phyloP scores from a whole-genome alignment of 2,329 filamentous ascomycete genomes.

The Tolypocladium capitatum region DNA sequence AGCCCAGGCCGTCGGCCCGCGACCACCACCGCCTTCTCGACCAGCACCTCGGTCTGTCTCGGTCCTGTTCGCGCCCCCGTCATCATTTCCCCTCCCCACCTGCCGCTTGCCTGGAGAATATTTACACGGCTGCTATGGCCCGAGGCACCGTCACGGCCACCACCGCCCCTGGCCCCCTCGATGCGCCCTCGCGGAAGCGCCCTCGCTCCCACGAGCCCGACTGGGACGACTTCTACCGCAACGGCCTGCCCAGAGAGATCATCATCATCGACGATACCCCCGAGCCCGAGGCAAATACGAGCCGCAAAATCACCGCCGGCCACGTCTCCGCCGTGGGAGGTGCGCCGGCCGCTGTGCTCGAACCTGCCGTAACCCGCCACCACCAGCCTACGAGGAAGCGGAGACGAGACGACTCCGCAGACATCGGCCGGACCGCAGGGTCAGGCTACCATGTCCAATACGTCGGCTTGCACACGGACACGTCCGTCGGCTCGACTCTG shows the following conservation, averaged over 20 bases:
- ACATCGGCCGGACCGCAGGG: conserved; percentile 38
- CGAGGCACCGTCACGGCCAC: conserved; percentile 5
- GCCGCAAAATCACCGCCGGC: conserved; percentile 24
- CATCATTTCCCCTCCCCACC: neutral
- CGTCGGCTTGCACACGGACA: conserved; percentile 57
- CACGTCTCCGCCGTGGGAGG: conserved; percentile 15
- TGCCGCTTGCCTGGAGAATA: conserved; percentile 8
- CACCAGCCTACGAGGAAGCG: conserved; percentile 45
- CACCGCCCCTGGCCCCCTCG: conserved; percentile 12
- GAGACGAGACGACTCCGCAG: conserved; percentile 43
- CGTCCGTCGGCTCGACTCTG: conserved; percentile 55
- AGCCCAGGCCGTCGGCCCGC: conserved; percentile 15
- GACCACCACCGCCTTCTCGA: conserved; percentile 2
- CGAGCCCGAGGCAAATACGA: conserved; percentile 33
- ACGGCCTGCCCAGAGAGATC: conserved; percentile 71
- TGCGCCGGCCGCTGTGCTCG: conserved; percentile 10
- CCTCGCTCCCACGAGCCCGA: conserved; percentile 53
- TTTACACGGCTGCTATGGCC: conserved; percentile 5
- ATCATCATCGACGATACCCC: conserved; percentile 73
- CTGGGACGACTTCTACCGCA: conserved; percentile 71
- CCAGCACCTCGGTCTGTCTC: conserved; percentile 6
- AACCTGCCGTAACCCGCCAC: conserved; percentile 43
- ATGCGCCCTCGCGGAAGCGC: conserved; percentile 31
- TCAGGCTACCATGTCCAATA: conserved; percentile 62
- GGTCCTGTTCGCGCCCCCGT: no score